Conservation (phyloP, 495 filamentous ascomycete species). For the Aspergillus egyptiacus region DNA sequence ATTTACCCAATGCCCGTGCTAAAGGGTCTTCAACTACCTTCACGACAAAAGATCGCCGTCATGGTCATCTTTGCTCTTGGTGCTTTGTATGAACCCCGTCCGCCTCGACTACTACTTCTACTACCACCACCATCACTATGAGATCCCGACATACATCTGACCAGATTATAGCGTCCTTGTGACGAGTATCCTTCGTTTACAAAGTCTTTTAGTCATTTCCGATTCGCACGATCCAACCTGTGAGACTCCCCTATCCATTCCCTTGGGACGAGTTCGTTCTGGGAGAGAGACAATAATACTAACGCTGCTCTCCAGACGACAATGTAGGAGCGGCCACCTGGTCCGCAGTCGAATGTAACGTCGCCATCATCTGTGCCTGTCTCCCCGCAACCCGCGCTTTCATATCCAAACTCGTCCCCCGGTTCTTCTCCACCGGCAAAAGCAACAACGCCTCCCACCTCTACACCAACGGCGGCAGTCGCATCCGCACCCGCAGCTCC, state of each 20-base stretch:
- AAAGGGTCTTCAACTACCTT: slow-evolving; percentile 37
- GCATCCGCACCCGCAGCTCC: slow-evolving; percentile 17
- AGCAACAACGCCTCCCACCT: slow-evolving; percentile 21
- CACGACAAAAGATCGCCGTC: slow-evolving; percentile 40
- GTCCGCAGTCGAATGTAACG: slow-evolving; percentile 52
- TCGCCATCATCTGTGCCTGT: slow-evolving; percentile 52
- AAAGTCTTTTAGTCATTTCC: slow-evolving; percentile 40
- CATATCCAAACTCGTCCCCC: slow-evolving; percentile 34
- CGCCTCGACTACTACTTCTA: too few species aligned
- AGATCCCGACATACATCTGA: too few species aligned
- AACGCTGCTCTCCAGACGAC: slow-evolving; percentile 27
- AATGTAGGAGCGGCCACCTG: slow-evolving; percentile 51
- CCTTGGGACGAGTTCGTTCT: too few species aligned
- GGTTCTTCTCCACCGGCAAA: slow-evolving; percentile 31
- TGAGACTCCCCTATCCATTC: slow-evolving; percentile 11
- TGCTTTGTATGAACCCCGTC: slow-evolving; percentile 35
- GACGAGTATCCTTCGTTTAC: slow-evolving; percentile 49
- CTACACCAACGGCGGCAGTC: slow-evolving; percentile 6
- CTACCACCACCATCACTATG: too few species aligned
- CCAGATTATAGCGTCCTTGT: slow-evolving; percentile 41
- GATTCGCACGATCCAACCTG: slow-evolving; percentile 45
- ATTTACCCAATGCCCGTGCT: slow-evolving; percentile 46
- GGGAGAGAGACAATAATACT: too few species aligned
- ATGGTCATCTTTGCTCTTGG: slow-evolving; percentile 44
- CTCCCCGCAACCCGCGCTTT: slow-evolving; percentile 52